Evolutionary conservation across 176 grass and related monocot genomes (phyloP), one percentile per base, ranked within the genome.

Genomic region (Saccharum officinarum): DNA sequence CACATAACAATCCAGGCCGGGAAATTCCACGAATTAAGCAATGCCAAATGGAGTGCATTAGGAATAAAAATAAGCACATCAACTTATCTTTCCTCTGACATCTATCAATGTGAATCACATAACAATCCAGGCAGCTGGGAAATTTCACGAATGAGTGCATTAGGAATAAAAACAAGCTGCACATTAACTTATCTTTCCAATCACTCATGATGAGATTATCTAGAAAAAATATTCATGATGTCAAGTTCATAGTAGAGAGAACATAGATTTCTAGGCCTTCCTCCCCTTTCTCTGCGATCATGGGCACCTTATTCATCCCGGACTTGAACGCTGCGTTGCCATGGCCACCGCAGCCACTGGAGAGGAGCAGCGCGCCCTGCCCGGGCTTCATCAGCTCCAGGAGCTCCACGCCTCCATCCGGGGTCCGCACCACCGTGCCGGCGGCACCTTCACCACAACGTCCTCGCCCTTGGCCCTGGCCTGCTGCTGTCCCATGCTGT

Each of bases 241-340:
- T 31, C 62, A 65, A 33, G 62, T 14, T 64, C 12, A 64, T 14
- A 64, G 50, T 25, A 73, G 70, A 47, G 79, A 39, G 39, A 16
- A 54, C 91, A 67, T 88, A 98, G 93, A 98, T 98, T 95, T 94
- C 96, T 25, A 89, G 86, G 37, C 96, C 96, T 78, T 95, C 85
- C 87, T 95, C 96, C 80, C 96, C 96, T 41, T 95, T 95, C 86
- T 98, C 96, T 50, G 96, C 93, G 31, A 98, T 95, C 75, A 82
- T 94, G 63, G 96, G 96, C 62, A 87, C 89, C 78, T 92, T 98
- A 76, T 94, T 95, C 70, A 75, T 94, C 5, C 96, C 96, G 0
- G 91, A 85, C 84, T 95, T 98, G 86, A 98, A 95, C 5, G 96
- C 82, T 1, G 96, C 96, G 49, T 98, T 98, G 16, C 96, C 96